Base-by-base conservation (phyloP, 2,329 filamentous ascomycete genomes). In the Phialocephala subalpina region DNA sequence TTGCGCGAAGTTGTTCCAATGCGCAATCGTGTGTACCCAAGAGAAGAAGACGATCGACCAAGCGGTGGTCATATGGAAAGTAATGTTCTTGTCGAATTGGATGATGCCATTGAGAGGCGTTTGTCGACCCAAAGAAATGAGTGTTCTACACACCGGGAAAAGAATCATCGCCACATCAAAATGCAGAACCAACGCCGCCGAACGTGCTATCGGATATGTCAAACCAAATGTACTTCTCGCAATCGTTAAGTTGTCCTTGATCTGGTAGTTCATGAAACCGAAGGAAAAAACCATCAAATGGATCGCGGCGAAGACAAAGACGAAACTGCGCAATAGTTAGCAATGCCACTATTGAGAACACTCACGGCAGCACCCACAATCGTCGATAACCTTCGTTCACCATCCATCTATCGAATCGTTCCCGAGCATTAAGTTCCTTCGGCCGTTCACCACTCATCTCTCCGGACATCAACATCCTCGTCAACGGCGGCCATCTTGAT, bases 21-120 rank as follows among this genome's bases (percentile, higher is more conserved):
- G 92, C 35, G 92, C 91, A 74, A 95, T 88, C 20, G 91, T 94
- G 80, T 96, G 93, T 0, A 95, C 86, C 90, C 91, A 94, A 14
- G 92, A 92, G 79, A 92, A 97, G 80, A 95, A 93, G 71, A 96
- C 90, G 74, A 97, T 94, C 27, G 92, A 94, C 92, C 92, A 96
- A 6, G 91, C 92, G 29, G 92, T 92, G 58, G 86, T 88, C 80
- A 93, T 95, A 82, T 96, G 92, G 80, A 96, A 95, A 53, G 91
- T 92, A 77, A 94, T 94, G 80, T 94, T 94, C 84, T 94, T 94
- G 81, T 94, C 92, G 79, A 96, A 94, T 73, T 93, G 92, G 71
- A 97, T 91, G 76, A 96, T 92, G 72, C 92, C 92, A 78, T 95
- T 94, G 64, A 96, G 83, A 8, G 92, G 91, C 7, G 92, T 96